Conservation (phyloP, 495 filamentous ascomycete genomes). For the Trichoderma erinaceum region DNA sequence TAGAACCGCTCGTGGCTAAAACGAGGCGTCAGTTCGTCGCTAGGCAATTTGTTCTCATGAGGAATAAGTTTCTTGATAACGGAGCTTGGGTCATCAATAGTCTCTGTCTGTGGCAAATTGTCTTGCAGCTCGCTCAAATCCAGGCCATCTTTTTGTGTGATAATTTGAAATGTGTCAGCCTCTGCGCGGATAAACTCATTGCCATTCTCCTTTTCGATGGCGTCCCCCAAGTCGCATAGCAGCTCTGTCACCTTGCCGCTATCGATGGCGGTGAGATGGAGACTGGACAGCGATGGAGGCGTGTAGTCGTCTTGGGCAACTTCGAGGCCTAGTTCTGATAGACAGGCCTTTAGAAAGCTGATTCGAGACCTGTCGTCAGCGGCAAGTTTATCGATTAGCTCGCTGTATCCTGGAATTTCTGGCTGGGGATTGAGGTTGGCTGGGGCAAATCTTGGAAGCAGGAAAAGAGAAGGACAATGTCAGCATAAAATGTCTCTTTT, state of each 20-base stretch:
- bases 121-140: conserved; percentile 38
- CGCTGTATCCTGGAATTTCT: conserved; percentile 57
- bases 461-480: not conserved
- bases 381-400: conserved; percentile 61
- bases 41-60: conserved; percentile 63
- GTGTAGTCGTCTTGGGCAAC: conserved; percentile 61
- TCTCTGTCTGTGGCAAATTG: conserved; percentile 46
- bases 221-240: conserved; percentile 58
- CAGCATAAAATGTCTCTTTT: conserved; percentile 18
- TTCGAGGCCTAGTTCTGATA: conserved; percentile 75
- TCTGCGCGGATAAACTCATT: conserved; percentile 77
- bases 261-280: conserved; percentile 73
- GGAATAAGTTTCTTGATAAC: conserved; percentile 67
- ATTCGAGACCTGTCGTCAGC: conserved; percentile 64
- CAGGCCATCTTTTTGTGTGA: conserved; percentile 55
- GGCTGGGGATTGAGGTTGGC: conserved; percentile 63
- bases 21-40: conserved; percentile 70
- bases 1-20: conserved; percentile 84
- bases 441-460: conserved; percentile 63
- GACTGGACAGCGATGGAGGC: conserved; percentile 74
- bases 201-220: conserved; percentile 59
- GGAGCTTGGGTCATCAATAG: conserved; percentile 62
- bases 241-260: conserved; percentile 59
- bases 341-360: conserved; percentile 73
- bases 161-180: conserved; percentile 77